These are phyloP conservation scores for Entomortierella lignicola DNA, from an alignment of 192 early-diverging fungal genomes.

Conservation along the genomic window DNA sequence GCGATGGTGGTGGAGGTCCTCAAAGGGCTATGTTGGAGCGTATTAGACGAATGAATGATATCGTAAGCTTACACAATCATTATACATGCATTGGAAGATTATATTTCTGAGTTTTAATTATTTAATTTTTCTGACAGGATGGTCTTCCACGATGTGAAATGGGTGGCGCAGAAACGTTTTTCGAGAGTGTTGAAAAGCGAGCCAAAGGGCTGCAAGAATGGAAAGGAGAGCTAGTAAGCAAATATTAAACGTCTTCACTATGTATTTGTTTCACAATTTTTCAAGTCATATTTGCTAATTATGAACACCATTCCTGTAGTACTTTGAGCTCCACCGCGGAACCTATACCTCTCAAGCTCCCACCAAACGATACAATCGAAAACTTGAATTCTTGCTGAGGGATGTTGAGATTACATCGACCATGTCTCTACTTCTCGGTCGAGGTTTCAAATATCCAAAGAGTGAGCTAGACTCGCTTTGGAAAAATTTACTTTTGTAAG, in stretches of 20 bases:
- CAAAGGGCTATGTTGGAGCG: constrained; percentile 87
- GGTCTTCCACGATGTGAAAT: constrained; percentile 80
- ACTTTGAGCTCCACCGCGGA: constrained; percentile 98
- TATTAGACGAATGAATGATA: constrained; percentile 74
- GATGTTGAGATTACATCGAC: constrained; percentile 84
- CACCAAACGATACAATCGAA: constrained; percentile 89
- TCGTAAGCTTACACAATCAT: constrained; percentile 55
- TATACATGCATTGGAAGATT: too few species aligned
- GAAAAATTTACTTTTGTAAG: constrained; percentile 86
- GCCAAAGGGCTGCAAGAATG: constrained; percentile 80
- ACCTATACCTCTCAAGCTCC: constrained; percentile 95
- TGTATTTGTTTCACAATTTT: not conserved
- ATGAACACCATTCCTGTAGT: constrained; percentile 57
- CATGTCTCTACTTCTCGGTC: constrained; percentile 2
- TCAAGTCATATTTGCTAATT: constrained; percentile 14
- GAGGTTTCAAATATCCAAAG: constrained; percentile 72
- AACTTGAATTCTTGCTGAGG: constrained; percentile 84
- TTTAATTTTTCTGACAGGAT: constrained; percentile 61
- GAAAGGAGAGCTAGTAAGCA: constrained; percentile 91
- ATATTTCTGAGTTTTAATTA: too few species aligned
- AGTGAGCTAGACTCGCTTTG: constrained; percentile 83
- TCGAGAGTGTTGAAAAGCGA: constrained; percentile 78
- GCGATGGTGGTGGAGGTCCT: constrained; percentile 97
- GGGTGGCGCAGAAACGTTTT: constrained; percentile 87
- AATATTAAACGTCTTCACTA: not conserved